Evolutionary conservation across 140 eudicot genomes (phyloP), one percentile per base, ranked within the genome.

Genomic region (Bidens hawaiensis): DNA sequence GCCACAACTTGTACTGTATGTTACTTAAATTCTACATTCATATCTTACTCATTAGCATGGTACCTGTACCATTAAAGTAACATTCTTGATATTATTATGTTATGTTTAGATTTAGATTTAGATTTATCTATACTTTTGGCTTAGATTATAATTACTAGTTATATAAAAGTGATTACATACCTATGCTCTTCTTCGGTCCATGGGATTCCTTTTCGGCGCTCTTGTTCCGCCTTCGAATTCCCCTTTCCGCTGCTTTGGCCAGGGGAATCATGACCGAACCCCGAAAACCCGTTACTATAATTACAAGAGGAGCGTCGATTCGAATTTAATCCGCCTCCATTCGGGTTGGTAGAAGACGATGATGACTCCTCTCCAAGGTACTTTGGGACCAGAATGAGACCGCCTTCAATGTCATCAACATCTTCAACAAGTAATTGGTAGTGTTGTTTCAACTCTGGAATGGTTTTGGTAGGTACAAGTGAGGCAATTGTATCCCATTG

Each of bases 121-220:
- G 40, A 54, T 4, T 24, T 23, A 10, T 49, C 14, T 26, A 53
- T 25, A 14, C 2, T 23, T 24, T 13, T 14, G n/a, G 6, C 18
- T 14, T n/a, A n/a, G n/a, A n/a, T n/a, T n/a, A 0, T 14, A 25
- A 25, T 15, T 24, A 13, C 60, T 54, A 13, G 62, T 38, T 61
- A n/a, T n/a, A n/a, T n/a, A n/a, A n/a, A n/a, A n/a, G 38, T 72
- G 28, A 57, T 31, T 59, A 33, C 65, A 50, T 78, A 86, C 97
- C 95, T 81, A 67, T 90, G 97, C 76, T 90, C 97, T 76, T 90
- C 97, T 70, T 90, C 95, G 0, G 97, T 90, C 95, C 97, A 89
- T 0, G 97, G 95, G 58, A 89, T 89, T 60, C 97, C 97, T 78
- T 89, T 89, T 18, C 95, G 80, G 3, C 95, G 85, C 52, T 90